A percentile compares a stretch with the other conserved stretches of the same genome.
Evolutionary conservation across 768 basidiomycete genomes (phyloP).

Genomic region (Leccinum fibrillosum): DNA sequence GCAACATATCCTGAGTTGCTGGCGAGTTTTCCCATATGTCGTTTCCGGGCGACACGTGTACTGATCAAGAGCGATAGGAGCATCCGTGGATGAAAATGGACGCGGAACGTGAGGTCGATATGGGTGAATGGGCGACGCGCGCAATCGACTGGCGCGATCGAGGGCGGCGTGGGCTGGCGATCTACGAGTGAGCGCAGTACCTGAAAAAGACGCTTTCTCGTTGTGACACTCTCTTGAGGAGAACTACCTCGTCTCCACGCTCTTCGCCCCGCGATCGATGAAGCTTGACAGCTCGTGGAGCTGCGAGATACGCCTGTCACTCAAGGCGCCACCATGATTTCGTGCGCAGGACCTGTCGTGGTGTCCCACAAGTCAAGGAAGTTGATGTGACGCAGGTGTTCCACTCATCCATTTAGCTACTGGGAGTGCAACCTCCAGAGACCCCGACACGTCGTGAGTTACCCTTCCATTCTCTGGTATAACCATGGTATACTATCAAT

Average conservation of each 20-base stretch:
- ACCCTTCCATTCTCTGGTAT: neutral
- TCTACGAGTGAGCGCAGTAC: slow-evolving; percentile 23
- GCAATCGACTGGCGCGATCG: slow-evolving; percentile 43
- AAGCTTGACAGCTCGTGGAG: slow-evolving; percentile 5
- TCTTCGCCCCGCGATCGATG: slow-evolving; percentile 23
- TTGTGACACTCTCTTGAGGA: slow-evolving; percentile 16
- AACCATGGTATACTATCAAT: slow-evolving; percentile 15
- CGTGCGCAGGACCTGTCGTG: neutral
- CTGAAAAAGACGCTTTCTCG: neutral
- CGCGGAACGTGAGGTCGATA: slow-evolving; percentile 63
- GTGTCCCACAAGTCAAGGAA: neutral
- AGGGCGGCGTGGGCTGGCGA: slow-evolving; percentile 16
- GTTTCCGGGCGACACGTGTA: neutral
- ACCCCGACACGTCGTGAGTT: neutral
- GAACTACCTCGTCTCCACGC: slow-evolving; percentile 19
- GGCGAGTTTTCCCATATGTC: slow-evolving; percentile 36
- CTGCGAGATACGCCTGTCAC: slow-evolving; percentile 1
- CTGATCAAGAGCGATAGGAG: slow-evolving; percentile 37
- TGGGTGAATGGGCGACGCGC: slow-evolving; percentile 75
- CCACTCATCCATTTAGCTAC: neutral
- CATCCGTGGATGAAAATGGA: slow-evolving; percentile 79
- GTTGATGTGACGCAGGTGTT: neutral
- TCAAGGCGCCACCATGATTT: neutral
- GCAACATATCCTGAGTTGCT: slow-evolving; percentile 84
- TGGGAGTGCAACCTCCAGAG: neutral